phyloP scores from a whole-genome alignment of 306 rosid genomes.

The Corylus americana region DNA sequence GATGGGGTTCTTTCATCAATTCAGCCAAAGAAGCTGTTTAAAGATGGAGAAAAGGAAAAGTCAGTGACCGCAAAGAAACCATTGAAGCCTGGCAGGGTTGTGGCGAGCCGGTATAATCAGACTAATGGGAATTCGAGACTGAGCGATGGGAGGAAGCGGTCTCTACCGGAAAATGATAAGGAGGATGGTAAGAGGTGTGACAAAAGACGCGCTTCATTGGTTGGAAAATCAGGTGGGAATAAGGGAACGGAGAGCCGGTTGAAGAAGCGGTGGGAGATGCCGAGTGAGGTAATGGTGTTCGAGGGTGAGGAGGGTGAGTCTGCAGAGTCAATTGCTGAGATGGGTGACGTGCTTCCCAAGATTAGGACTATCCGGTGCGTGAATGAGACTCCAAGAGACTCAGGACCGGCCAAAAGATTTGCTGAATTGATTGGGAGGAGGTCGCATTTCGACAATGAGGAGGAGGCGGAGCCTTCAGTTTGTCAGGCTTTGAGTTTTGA shows the following conservation, averaged over 20 bases:
- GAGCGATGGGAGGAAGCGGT: constrained; percentile 64
- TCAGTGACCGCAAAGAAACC: constrained; percentile 43
- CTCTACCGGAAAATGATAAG: constrained; percentile 64
- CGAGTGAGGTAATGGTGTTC: constrained; percentile 39
- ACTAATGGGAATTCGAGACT: constrained; percentile 26
- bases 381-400: constrained; percentile 70
- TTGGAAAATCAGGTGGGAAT: constrained; percentile 34
- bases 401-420: constrained; percentile 82
- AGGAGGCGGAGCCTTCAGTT: constrained; percentile 34
- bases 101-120: constrained; percentile 77
- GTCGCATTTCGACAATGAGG: constrained; percentile 45
- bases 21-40: constrained; percentile 80
- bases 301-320: constrained; percentile 28
- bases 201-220: constrained; percentile 47
- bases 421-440: constrained; percentile 57
- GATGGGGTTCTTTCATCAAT: constrained; percentile 42
- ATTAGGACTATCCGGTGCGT: constrained; percentile 47
- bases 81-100: constrained; percentile 64
- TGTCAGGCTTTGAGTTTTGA: constrained; percentile 68
- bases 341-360: constrained; percentile 54
- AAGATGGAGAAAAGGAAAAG: constrained; percentile 65
- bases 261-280: constrained; percentile 73
- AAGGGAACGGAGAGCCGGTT: constrained; percentile 42
- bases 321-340: constrained; percentile 10
- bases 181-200: constrained; percentile 43